phyloP scores from a whole-genome alignment of 345 rosid genomes.

The Theobroma cacao region DNA sequence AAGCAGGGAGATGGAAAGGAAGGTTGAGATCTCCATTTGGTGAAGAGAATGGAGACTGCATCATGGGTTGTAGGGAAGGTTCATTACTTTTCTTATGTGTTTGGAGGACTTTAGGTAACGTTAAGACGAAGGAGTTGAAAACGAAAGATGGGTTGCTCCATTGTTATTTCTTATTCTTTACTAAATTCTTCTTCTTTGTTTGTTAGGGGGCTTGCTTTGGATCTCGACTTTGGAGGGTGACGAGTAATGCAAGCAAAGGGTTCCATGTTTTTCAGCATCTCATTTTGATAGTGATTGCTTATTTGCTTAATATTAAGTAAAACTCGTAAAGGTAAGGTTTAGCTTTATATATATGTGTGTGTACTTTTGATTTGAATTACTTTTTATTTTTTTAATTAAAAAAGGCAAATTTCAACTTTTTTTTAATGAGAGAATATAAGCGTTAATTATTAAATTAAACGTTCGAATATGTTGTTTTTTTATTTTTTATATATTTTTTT shows the following conservation, averaged over 20 bases:
- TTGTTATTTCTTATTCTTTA: slow-evolving; percentile 2
- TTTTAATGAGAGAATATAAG: no score
- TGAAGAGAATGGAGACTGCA: slow-evolving; percentile 12
- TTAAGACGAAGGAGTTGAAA: slow-evolving; percentile 8
- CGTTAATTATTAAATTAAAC: no score
- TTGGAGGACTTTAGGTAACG: neutral
- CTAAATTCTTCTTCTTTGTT: neutral
- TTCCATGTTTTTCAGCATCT: slow-evolving; percentile 1
- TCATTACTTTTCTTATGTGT: neutral
- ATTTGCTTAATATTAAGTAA: neutral
- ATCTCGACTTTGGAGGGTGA: neutral
- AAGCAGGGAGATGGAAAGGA: neutral
- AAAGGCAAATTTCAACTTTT: no score
- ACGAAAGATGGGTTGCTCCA: neutral
- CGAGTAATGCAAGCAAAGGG: slow-evolving; percentile 6
- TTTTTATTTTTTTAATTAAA: no score
- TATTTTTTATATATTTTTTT: no score
- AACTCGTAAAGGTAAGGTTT: neutral
- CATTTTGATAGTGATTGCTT: neutral
- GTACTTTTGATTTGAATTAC: no score
- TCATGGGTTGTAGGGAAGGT: neutral
- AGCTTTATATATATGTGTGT: no score
- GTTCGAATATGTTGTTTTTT: no score
- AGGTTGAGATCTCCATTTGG: slow-evolving; percentile 23
- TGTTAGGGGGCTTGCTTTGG: neutral